Evolutionary conservation across 495 filamentous ascomycete species (phyloP), one percentile per base, ranked within the genome.

Genomic region (Trichocladium antarcticum): DNA sequence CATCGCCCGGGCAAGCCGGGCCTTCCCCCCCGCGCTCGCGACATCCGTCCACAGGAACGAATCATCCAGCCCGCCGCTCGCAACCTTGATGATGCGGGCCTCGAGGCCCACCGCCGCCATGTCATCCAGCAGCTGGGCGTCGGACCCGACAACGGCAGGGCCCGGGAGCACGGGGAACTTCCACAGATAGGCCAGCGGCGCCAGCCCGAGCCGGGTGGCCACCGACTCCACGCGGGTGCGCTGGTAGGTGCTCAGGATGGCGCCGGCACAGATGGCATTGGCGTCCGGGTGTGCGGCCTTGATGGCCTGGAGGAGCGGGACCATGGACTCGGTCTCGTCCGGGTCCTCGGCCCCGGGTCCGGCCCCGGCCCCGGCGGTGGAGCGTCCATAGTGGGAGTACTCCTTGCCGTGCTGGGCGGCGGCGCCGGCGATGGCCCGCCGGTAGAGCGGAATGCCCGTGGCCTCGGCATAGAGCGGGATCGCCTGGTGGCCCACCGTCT

Each of bases 231-330:
- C 81, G 10, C 92, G 73, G 0, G 90, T 97, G 42, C 92, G 83
- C 67, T 99, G 92, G 64, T 99, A 99, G 1, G 87, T 92, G 1
- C 83, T 89, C 19, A 97, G 73, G 52, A 99, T 96, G 2, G 92
- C 92, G 41, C 92, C 92, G 0, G 89, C 85, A 43, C 80, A 87
- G 52, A 98, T 68, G 24, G 89, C 92, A 56, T 89, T 89, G 16
- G 82, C 83, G 17, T 78, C 72, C 1, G 92, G 90, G 57, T 94
- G 81, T 1, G 65, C 72, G 2, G 55, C 42, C 57, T 76, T 74
- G 42, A 95, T 71, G 42, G 71, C 72, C 3, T 47, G 59, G 5
- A 98, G 74, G 7, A 98, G 76, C 3, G 81, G 81, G 11, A 89
- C 57, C 41, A 98, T 72, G 21, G 81, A 84, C 58, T 97, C 92